A percentile compares a stretch with the other conserved stretches of the same genome.
Evolutionary conservation across 2,329 filamentous ascomycete species (phyloP).

Genomic region (Cordyceps militaris): DNA sequence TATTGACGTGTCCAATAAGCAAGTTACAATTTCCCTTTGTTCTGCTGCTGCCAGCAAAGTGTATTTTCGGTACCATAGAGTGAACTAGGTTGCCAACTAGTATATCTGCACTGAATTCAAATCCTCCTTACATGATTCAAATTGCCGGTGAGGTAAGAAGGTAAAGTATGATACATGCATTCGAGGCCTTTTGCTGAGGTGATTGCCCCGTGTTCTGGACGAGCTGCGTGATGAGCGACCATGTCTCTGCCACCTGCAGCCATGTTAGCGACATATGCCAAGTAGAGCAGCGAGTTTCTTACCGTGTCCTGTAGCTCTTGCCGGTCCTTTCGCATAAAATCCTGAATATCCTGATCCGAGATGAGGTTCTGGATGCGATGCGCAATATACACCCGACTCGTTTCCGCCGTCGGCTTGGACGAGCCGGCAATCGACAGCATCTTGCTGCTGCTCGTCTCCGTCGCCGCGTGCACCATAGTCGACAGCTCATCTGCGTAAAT

Average conservation of each 20-base stretch:
- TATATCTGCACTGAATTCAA: not conserved
- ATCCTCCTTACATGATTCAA: not conserved
- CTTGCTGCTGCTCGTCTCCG: not conserved
- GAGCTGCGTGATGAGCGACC: slow-evolving; percentile 7
- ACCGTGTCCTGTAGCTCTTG: slow-evolving; percentile 9
- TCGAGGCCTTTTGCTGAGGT: slow-evolving; percentile 4
- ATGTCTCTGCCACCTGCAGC: slow-evolving; percentile 1
- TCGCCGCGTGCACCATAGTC: not conserved
- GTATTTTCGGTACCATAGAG: not conserved
- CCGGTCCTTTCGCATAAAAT: slow-evolving; percentile 8
- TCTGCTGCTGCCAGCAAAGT: not conserved
- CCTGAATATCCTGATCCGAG: slow-evolving; percentile 1
- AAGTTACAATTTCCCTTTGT: not conserved
- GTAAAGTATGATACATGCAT: slow-evolving; percentile 7
- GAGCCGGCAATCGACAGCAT: not conserved
- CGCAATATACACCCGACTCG: slow-evolving; percentile 6
- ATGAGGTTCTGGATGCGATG: slow-evolving; percentile 1
- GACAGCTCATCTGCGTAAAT: slow-evolving; percentile 7
- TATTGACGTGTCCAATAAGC: not conserved
- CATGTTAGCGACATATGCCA: not conserved
- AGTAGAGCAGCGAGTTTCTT: not conserved
- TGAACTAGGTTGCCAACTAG: not conserved
- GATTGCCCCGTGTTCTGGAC: slow-evolving; percentile 8
- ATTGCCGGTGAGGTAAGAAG: slow-evolving; percentile 1
- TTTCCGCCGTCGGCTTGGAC: slow-evolving; percentile 1